Base-by-base conservation (phyloP, 345 rosid species). In the Sisymbrium irio region DNA sequence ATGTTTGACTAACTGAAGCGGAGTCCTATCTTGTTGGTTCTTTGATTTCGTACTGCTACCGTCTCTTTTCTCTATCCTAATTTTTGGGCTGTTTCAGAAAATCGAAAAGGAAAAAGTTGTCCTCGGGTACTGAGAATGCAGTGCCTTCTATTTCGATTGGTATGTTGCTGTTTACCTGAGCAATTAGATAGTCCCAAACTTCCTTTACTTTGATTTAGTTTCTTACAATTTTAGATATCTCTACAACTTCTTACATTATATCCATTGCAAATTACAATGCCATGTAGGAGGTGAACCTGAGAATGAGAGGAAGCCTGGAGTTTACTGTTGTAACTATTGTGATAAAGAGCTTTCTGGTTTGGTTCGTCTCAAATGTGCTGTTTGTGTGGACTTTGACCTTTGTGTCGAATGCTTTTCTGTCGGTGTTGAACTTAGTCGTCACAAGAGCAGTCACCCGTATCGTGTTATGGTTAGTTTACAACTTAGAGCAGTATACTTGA, bases 241-340 rank as follows among this genome's bases (percentile, higher is more conserved):
- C 44, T 25, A 5, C 10, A 62, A 50, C 3, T 69, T 65, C 33
- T 64, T 30, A 36, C 12, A 5, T 18, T 53, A 11, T 41, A 22
- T 36, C 4, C n/a, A 8, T 62, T 36, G 25, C 65, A 68, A 71
- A 12, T 62, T 36, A 28, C 65, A 68, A 71, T 83, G 74, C 71
- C 28, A 46, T 74, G 44, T 72, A 72, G 83, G 75, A 71, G 83
- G 73, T 76, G 87, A 80, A 72, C 80, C 70, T 59, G 41, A 59
- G 44, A 72, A 58, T 50, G 85, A 85, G 75, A 88, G 82, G 66
- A 86, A 85, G 72, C 73, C 54, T 27, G 87, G 89, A 0, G 74
- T 87, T 25, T 95, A 90, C 83, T 92, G 91, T 56, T 95, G 99
- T 73, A 95, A 92, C 83, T 90, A 88, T 50, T 95, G 99, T 76